A percentile compares a stretch with the other conserved stretches of the same genome.
Conservation (phyloP, 2,329 filamentous ascomycete species). For the Reticulascus tulasneorum region DNA sequence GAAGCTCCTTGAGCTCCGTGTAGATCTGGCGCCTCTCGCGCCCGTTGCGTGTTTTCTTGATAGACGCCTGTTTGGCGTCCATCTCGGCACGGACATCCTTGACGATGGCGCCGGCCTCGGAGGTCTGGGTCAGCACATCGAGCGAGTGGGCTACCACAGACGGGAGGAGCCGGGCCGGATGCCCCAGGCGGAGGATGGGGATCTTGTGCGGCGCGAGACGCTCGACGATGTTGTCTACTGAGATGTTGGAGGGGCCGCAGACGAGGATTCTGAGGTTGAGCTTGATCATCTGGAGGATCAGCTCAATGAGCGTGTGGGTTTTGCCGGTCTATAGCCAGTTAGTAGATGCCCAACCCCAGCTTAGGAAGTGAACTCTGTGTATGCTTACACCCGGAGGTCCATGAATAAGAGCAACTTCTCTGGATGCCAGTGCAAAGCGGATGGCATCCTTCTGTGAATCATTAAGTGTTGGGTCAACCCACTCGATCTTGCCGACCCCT, state of each 20-base stretch:
- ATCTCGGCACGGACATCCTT: slow-evolving; percentile 88
- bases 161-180: slow-evolving; percentile 85
- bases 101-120: slow-evolving; percentile 84
- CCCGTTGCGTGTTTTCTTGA: slow-evolving; percentile 80
- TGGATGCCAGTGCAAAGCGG: slow-evolving; percentile 76
- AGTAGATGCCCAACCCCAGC: slow-evolving; percentile 2
- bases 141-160: slow-evolving; percentile 86
- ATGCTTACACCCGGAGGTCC: slow-evolving; percentile 74
- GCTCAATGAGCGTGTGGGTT: slow-evolving; percentile 91
- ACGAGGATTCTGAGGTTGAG: slow-evolving; percentile 74
- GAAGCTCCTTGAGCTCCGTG: slow-evolving; percentile 74
- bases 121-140: slow-evolving; percentile 85
- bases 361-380: neutral
- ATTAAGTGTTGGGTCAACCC: slow-evolving; percentile 60
- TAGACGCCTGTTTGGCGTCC: slow-evolving; percentile 83
- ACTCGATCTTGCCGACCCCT: slow-evolving; percentile 45
- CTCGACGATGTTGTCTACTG: slow-evolving; percentile 97
- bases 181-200: slow-evolving; percentile 83
- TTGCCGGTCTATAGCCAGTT: slow-evolving; percentile 69
- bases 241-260: slow-evolving; percentile 96
- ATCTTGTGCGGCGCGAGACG: slow-evolving; percentile 80
- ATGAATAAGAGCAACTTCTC: slow-evolving; percentile 85
- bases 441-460: slow-evolving; percentile 66
- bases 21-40: slow-evolving; percentile 80
- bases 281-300: slow-evolving; percentile 85